Evolutionary conservation across 1,284 basidiomycete genomes (phyloP).

Genomic region (Rhodotorula mucilaginosa): DNA sequence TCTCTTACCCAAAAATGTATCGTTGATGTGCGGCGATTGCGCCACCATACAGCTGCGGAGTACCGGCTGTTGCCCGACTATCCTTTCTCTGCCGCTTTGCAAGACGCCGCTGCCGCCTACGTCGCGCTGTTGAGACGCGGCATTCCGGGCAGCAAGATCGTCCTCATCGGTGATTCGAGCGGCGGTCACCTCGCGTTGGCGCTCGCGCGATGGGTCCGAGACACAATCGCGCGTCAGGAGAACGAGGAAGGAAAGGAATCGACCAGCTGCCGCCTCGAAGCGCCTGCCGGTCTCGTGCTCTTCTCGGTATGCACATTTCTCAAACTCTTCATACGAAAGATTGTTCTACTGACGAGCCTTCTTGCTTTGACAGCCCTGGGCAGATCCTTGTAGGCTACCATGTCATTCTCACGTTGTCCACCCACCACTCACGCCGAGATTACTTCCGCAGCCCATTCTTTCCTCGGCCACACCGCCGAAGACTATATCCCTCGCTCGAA

Average conservation of each 20-base stretch:
- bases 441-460: conserved; percentile 19
- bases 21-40: too few relatives aligned
- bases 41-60: conserved; percentile 17
- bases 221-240: conserved; percentile 15
- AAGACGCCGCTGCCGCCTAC: conserved; percentile 33
- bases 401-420: neutral
- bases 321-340: too few relatives aligned
- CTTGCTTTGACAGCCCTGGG: conserved; percentile 23
- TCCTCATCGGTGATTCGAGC: conserved; percentile 49
- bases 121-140: conserved; percentile 22
- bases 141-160: conserved; percentile 36
- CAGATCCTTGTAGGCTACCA: conserved; percentile 16
- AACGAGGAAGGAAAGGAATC: neutral
- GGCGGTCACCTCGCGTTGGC: conserved; percentile 49
- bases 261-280: neutral
- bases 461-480: conserved; percentile 18
- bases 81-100: conserved; percentile 34
- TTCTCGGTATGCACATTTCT: conserved; percentile 16
- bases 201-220: conserved; percentile 47
- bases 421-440: neutral
- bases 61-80: conserved; percentile 34
- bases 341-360: neutral
- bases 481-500: conserved; percentile 13
- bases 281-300: conserved; percentile 28
- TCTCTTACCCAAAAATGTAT: too few relatives aligned